Evolutionary conservation across 2,329 filamentous ascomycete genomes (phyloP), one percentile per base, ranked within the genome.

Genomic region (Xylariaceae sp.): DNA sequence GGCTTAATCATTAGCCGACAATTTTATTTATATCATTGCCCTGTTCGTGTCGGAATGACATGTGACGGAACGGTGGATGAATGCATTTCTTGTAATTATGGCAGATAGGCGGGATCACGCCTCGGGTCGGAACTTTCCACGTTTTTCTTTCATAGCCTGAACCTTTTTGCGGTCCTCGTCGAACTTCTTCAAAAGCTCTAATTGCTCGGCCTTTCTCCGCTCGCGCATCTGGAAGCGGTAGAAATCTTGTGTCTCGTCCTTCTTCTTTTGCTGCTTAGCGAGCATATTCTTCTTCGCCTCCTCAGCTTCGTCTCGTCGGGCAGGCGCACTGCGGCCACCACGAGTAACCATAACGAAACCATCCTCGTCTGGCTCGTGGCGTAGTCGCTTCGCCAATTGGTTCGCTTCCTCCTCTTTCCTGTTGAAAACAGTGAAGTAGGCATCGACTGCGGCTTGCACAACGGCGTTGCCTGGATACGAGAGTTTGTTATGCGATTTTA

Each of bases 301-400:
- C 66, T 84, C 80, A 12, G 85, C 83, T 64, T 88, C 90, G 62
- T 86, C 86, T 58, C 84, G 79, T 52, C 85, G 81, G 1, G 88
- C 91, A 1, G 89, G 85, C n/a, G 86, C 87, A 5, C 79, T 79
- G 55, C 86, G 77, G 40, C 88, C 88, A 30, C 91, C 91, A 52
- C 88, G 81, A 1, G 86, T 88, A 29, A 99, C 94, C 3, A 91
- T 97, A 47, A 97, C 81, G 69, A 99, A 99, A 1, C 94, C 94
- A 70, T 99, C 94, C 67, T 90, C 91, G 70, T 99, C 94, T 0
- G 92, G 90, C 65, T 90, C 85, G 62, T 87, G 86, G 57, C 89
- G 84, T 58, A 86, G 75, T 53, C 80, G 75, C 73, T 82, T 84
- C 68, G 73, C 87, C 67, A 76, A 79, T 73, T 75, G 85, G 61